Base-by-base conservation (phyloP, 2,329 filamentous ascomycete species). In the Trichoderma sp. region DNA sequence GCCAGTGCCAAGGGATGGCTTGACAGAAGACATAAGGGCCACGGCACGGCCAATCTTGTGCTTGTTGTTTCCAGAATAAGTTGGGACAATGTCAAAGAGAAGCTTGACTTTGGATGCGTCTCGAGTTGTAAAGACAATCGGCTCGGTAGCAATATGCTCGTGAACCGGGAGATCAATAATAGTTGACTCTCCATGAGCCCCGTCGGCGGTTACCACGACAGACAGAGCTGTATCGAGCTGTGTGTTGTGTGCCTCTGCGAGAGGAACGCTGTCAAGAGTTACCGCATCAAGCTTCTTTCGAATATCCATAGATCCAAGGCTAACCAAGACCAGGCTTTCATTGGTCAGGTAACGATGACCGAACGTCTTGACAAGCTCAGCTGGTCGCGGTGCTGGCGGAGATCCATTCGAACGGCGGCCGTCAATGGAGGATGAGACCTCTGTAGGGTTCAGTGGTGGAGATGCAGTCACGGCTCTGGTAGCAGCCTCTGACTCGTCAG, bases 191-290 rank as follows among this genome's bases (percentile, higher is more conserved):
- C 97, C 97, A 64, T 91, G 89, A 0, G 96, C 97, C 16, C 95
- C 95, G 76, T 89, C 92, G 0, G 97, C 95, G 9, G 95, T 95
- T 16, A 99, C 92, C 1, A 98, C 94, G 53, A 99, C 89, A 0
- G 97, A 98, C 7, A 99, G 86, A 3, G 96, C 95, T 2, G 97
- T 98, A 79, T 99, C 97, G 14, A 98, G 90, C 83, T 98, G 94
- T 0, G 97, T 98, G 5, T 93, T 93, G 83, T 98, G 96, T 0
- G 95, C 97, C 82, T 97, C 93, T 0, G 92, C 91, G 71, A 98
- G 88, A 0, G 96, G 95, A 71, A 98, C 97, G 31, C 92, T 92
- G 79, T 98, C 97, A 27, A 99, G 88, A 78, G 91, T 94, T 63
- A 99, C 95, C 0, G 96, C 92, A 63, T 94, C 91, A 6, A 93